Evolutionary conservation across 306 rosid species (phyloP).

Genomic region (Vicia sativa): DNA sequence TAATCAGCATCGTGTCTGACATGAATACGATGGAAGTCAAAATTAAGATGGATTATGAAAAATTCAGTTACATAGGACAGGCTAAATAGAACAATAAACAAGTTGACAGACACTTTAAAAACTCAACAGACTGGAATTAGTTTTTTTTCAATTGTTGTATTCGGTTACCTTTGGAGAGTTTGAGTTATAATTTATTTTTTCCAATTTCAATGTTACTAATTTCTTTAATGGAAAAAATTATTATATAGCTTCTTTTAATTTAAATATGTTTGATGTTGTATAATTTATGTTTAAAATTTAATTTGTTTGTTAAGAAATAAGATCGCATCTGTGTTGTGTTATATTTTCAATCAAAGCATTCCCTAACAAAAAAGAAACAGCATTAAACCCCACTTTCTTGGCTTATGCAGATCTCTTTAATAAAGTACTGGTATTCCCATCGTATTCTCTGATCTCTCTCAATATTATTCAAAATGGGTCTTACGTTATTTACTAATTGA

Average conservation of each 20-base stretch:
- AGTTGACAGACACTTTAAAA: background rate
- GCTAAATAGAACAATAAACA: slow-evolving; percentile 6
- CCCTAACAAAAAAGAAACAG: background rate
- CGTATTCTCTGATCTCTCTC: slow-evolving; percentile 15
- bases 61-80: background rate
- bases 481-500: slow-evolving; percentile 1
- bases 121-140: background rate
- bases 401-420: slow-evolving; percentile 22
- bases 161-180: background rate
- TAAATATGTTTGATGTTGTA: slow-evolving; percentile 6
- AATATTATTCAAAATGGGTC: slow-evolving; percentile 1
- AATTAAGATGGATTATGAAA: slow-evolving; percentile 9
- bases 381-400: background rate
- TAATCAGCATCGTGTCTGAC: background rate
- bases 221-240: background rate
- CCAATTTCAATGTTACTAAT: background rate
- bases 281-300: background rate
- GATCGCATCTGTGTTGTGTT: background rate
- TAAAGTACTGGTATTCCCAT: slow-evolving; percentile 12
- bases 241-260: slow-evolving; percentile 11
- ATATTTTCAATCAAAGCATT: background rate
- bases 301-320: background rate
- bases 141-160: background rate
- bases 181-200: background rate
- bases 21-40: slow-evolving; percentile 1